Percentiles rank a stretch among this genome's conserved stretches.
Conservation (phyloP, 192 early-diverging fungal species). For the Coemansia sp. region DNA sequence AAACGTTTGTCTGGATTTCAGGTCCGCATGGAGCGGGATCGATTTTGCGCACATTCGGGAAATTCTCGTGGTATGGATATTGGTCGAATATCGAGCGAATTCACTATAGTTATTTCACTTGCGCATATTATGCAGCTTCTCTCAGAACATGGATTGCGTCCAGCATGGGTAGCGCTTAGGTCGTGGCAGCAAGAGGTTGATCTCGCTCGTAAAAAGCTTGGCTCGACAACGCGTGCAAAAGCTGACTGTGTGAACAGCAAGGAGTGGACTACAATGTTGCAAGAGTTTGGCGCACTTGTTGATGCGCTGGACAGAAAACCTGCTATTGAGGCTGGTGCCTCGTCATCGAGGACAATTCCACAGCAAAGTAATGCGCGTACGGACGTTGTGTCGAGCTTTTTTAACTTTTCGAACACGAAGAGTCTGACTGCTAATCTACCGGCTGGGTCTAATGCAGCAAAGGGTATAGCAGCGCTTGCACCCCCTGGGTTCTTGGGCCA, state of each 20-base stretch:
- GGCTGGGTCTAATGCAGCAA: background rate
- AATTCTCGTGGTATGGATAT: conserved; percentile 15
- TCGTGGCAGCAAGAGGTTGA: conserved; percentile 37
- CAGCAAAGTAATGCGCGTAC: conserved; percentile 8
- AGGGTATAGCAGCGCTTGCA: conserved; percentile 15
- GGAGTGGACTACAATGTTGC: conserved; percentile 35
- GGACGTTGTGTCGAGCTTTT: conserved; percentile 49
- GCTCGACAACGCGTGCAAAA: conserved; percentile 40
- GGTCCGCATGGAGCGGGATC: conserved; percentile 38
- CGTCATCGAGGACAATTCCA: background rate
- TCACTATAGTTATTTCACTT: conserved; percentile 57
- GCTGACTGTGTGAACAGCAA: conserved; percentile 47
- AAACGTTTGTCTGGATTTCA: conserved; percentile 33
- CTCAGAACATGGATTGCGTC: conserved; percentile 49
- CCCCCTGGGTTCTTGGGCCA: conserved; percentile 60
- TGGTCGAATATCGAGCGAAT: conserved; percentile 49
- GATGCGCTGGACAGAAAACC: conserved; percentile 25
- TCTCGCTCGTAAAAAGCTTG: conserved; percentile 25
- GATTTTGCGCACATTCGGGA: conserved; percentile 18
- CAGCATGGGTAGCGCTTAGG: conserved; percentile 38
- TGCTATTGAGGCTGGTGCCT: background rate
- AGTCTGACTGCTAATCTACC: conserved; percentile 1
- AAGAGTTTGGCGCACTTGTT: conserved; percentile 27
- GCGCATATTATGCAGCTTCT: conserved; percentile 53
- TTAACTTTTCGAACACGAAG: conserved; percentile 26